A percentile compares a stretch with the other conserved stretches of the same genome.
Conservation (phyloP, 306 rosid species). For the Pterocarpus santalinus region DNA sequence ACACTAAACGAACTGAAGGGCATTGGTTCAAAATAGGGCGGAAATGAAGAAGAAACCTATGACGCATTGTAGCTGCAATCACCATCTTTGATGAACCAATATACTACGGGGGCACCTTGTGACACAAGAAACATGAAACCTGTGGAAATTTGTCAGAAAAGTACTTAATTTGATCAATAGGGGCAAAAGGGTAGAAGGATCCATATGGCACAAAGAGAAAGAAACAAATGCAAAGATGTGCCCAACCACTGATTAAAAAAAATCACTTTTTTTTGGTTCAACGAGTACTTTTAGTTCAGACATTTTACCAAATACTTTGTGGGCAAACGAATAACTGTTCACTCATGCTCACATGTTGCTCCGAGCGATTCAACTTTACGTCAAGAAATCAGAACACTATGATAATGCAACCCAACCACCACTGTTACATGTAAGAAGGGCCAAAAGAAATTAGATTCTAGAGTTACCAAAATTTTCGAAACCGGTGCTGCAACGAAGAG, state of each 20-base stretch:
- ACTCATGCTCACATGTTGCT: too few relatives aligned
- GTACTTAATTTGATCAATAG: neutral
- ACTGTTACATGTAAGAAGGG: too few relatives aligned
- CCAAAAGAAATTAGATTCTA: neutral
- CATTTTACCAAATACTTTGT: neutral
- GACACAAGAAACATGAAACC: slow-evolving; percentile 36
- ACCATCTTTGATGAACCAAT: slow-evolving; percentile 44
- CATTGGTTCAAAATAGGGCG: slow-evolving; percentile 44
- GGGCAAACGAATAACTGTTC: neutral
- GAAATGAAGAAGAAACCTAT: slow-evolving; percentile 45
- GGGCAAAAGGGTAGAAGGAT: neutral
- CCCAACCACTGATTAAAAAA: slow-evolving; percentile 15
- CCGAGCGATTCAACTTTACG: too few relatives aligned
- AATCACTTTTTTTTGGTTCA: neutral
- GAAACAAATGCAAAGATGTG: slow-evolving; percentile 8
- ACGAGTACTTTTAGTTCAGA: neutral
- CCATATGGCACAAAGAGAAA: slow-evolving; percentile 18
- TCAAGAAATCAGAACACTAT: too few relatives aligned
- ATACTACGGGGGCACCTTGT: slow-evolving; percentile 19
- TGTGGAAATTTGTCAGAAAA: slow-evolving; percentile 33
- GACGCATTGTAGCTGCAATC: slow-evolving; percentile 44
- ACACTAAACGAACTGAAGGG: slow-evolving; percentile 41
- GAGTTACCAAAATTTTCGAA: neutral
- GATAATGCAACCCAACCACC: too few relatives aligned
- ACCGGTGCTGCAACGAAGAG: neutral